phyloP scores from a whole-genome alignment of 352 stramenopile species.

The Phytophthora lateralis region DNA sequence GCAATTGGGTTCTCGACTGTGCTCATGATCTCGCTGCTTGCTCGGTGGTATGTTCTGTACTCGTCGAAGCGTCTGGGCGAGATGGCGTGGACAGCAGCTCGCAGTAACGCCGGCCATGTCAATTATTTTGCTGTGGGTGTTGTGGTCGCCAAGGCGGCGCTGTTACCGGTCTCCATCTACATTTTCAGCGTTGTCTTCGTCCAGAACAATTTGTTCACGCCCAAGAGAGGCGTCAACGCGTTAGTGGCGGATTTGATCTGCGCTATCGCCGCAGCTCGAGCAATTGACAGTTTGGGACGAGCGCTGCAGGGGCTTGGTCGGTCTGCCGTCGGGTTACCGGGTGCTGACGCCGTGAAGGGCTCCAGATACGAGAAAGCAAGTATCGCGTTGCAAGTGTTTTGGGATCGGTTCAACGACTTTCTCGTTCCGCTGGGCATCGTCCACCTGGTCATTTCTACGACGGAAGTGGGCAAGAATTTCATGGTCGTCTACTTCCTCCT shows the following conservation, averaged over 20 bases:
- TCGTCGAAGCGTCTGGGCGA: conserved; percentile 15
- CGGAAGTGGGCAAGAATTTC: conserved; percentile 27
- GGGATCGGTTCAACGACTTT: conserved; percentile 43
- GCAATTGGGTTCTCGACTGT: conserved; percentile 23
- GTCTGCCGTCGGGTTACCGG: conserved; percentile 13
- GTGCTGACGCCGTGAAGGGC: conserved; percentile 19
- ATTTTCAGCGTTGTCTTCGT: conserved; percentile 31
- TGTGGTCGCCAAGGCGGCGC: conserved; percentile 12
- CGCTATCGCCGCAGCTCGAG: conserved; percentile 26
- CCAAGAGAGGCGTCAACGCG: conserved; percentile 33
- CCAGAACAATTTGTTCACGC: conserved; percentile 12
- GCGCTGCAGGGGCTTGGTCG: conserved; percentile 20
- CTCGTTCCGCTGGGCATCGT: conserved; percentile 33
- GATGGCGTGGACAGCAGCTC: conserved; percentile 3
- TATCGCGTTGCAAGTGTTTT: conserved; percentile 39
- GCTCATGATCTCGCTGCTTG: conserved; percentile 25
- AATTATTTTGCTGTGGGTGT: conserved; percentile 27
- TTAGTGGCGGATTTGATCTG: conserved; percentile 32
- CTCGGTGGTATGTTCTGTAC: conserved; percentile 33
- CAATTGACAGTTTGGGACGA: conserved; percentile 32
- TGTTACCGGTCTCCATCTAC: conserved; percentile 29
- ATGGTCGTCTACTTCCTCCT: conserved; percentile 36
- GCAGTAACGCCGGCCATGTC: not conserved
- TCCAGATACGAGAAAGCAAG: conserved; percentile 30
- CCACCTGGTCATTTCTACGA: conserved; percentile 35